These are phyloP conservation scores for Erythrobasidium yunnanense DNA, from an alignment of 768 basidiomycete genomes.

Conservation along the genomic window DNA sequence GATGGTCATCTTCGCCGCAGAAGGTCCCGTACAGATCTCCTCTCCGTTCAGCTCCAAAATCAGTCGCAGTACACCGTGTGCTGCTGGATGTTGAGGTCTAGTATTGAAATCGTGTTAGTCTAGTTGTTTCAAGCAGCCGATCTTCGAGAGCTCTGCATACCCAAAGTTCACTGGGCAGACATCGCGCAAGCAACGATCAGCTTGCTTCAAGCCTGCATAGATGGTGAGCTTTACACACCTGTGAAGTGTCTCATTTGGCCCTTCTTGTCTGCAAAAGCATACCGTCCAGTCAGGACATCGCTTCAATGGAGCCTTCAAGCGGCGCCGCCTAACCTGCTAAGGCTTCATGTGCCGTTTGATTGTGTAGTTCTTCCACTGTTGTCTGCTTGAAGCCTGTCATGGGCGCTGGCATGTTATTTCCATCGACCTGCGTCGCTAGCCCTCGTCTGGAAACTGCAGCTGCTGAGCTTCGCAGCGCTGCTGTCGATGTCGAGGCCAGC, in stretches of 20 bases:
- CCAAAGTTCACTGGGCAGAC: conserved; percentile 73
- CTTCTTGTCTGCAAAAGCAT: conserved; percentile 48
- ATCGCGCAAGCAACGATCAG: neutral
- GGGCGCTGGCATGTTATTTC: conserved; percentile 1
- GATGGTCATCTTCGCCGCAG: conserved; percentile 42
- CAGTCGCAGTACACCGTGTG: conserved; percentile 93
- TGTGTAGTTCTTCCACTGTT: conserved; percentile 72
- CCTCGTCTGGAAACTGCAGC: neutral
- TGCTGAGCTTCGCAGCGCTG: neutral
- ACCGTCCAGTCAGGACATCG: neutral
- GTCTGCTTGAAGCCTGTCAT: conserved; percentile 4
- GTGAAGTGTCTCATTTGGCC: conserved; percentile 90
- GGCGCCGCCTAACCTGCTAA: conserved; percentile 48
- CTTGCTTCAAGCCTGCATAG: conserved; percentile 4
- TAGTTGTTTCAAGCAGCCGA: neutral
- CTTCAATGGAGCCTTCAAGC: neutral
- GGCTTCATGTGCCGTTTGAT: conserved; percentile 66
- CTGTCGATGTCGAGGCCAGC: conserved; percentile 9
- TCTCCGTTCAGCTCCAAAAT: conserved; percentile 97
- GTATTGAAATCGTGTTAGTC: neutral
- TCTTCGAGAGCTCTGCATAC: conserved; percentile 42
- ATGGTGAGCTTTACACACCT: conserved; percentile 47
- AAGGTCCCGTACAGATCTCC: conserved; percentile 50
- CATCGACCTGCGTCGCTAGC: neutral
- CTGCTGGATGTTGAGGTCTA: conserved; percentile 94